Evolutionary conservation across 2,329 filamentous ascomycete species (phyloP).

Genomic region (Samsoniella hepiali): DNA sequence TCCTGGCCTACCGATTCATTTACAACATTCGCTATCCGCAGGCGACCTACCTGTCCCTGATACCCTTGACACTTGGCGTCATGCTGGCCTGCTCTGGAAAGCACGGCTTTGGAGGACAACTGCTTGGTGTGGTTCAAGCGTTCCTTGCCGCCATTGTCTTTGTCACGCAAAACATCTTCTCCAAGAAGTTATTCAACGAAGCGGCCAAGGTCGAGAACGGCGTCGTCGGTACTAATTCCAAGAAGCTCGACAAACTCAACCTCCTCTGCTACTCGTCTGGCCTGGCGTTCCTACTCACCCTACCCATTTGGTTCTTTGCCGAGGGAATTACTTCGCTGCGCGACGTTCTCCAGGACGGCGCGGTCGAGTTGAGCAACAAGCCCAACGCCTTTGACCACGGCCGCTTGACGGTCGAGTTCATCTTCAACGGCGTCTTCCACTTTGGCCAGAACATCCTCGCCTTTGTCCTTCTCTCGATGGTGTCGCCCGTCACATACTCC

Average conservation of each 20-base stretch:
- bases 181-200: conserved; percentile 96
- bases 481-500: conserved; percentile 95
- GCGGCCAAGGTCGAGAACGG: conserved; percentile 81
- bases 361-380: conserved; percentile 56
- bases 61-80: conserved; percentile 92
- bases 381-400: conserved; percentile 74
- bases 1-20: conserved; percentile 84
- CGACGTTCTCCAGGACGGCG: conserved; percentile 79
- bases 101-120: conserved; percentile 71
- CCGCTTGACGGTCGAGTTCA: conserved; percentile 73
- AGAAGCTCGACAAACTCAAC: conserved; percentile 95
- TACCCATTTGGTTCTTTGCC: conserved; percentile 89
- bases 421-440: conserved; percentile 97
- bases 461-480: conserved; percentile 86
- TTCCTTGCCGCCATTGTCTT: conserved; percentile 90
- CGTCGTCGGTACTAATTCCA: conserved; percentile 55
- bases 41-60: conserved; percentile 81
- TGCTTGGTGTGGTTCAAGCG: conserved; percentile 85
- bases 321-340: conserved; percentile 76
- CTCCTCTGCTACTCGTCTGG: conserved; percentile 95
- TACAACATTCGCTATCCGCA: conserved; percentile 85
- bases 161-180: conserved; percentile 97
- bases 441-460: conserved; percentile 96
- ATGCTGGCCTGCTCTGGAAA: conserved; percentile 93
- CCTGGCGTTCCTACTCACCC: conserved; percentile 81